Evolutionary conservation across 225 moss, liverwort and hornwort genomes (phyloP), one percentile per base, ranked within the genome.

Genomic region (Bryoerythrophyllum caledonicum): DNA sequence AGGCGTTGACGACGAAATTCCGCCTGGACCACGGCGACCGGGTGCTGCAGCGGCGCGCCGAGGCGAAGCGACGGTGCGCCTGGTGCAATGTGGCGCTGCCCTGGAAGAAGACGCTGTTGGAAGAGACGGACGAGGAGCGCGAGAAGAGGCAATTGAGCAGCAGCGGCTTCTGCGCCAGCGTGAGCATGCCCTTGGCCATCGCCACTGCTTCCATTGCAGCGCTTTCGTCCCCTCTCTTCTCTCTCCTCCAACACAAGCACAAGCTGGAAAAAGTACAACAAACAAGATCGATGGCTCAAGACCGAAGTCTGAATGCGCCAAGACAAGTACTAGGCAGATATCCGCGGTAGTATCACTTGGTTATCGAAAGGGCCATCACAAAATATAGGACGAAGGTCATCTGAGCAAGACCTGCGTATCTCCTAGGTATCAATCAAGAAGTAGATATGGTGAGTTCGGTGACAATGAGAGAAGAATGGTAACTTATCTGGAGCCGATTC

Each of bases 141-240:
- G 84, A 71, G 71, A 87, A 56, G 30, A 87, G 74, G 70, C 72
- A 74, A 34, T 80, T 56, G 16, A 87, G 67, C 53, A 80, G 71
- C 32, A 77, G 51, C 3, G 74, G 77, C 65, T 78, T 80, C 63
- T 75, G 74, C 64, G 74, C 79, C 80, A 59, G 28, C 6, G 81
- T 71, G 70, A 84, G 63, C 78, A 84, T 66, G 6, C 84, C 84
- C 67, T 74, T 87, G 49, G 82, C 84, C 82, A 82, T 82, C 38
- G 74, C 82, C 77, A 80, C 25, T 32, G 79, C 82, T 73, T 84
- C 82, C 87, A 84, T 82, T 20, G 68, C 3, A 11, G n/a, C 67
- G 2, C 30, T 68, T 48, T 30, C 49, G 26, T 8, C 64, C 6
- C 12, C 2, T 14, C 44, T 65, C 65, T n/a, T n/a, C 7, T 41